phyloP scores from a whole-genome alignment of 495 filamentous ascomycete genomes.

The Corynascus novoguineensis region DNA sequence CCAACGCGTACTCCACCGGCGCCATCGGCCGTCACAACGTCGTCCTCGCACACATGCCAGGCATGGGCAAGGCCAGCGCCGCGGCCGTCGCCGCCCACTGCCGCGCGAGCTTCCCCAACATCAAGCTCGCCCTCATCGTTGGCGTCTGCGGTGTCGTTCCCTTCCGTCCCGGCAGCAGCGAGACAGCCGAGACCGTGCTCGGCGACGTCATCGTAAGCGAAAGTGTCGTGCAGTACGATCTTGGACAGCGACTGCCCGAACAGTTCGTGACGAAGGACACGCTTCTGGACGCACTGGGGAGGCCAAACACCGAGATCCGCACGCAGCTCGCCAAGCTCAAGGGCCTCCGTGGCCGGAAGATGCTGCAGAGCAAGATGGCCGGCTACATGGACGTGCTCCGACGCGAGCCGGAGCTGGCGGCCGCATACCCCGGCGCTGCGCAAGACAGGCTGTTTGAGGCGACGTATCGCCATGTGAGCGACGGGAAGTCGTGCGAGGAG shows the following conservation, averaged over 20 bases:
- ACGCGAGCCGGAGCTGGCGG: background rate
- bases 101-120: conserved; percentile 26
- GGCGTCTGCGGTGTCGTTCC: conserved; percentile 33
- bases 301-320: conserved; percentile 30
- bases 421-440: conserved; percentile 20
- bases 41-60: conserved; percentile 29
- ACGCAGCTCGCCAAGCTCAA: conserved; percentile 13
- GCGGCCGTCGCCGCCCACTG: conserved; percentile 27
- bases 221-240: too few species aligned
- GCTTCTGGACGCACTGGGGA: conserved; percentile 26
- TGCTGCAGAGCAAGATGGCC: conserved; percentile 11
- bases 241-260: conserved; percentile 17
- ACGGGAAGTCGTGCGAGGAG: background rate
- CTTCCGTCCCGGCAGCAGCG: background rate
- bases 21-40: conserved; percentile 34
- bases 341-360: background rate
- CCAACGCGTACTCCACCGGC: too few species aligned
- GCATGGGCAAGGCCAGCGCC: conserved; percentile 32
- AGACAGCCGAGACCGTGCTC: conserved; percentile 23
- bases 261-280: conserved; percentile 30
- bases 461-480: conserved; percentile 17
- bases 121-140: conserved; percentile 24
- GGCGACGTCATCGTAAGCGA: conserved; percentile 44
- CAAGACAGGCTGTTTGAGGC: conserved; percentile 31
- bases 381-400: conserved; percentile 17